Conservation (phyloP, 345 rosid species). For the Xanthoceras sorbifolium region DNA sequence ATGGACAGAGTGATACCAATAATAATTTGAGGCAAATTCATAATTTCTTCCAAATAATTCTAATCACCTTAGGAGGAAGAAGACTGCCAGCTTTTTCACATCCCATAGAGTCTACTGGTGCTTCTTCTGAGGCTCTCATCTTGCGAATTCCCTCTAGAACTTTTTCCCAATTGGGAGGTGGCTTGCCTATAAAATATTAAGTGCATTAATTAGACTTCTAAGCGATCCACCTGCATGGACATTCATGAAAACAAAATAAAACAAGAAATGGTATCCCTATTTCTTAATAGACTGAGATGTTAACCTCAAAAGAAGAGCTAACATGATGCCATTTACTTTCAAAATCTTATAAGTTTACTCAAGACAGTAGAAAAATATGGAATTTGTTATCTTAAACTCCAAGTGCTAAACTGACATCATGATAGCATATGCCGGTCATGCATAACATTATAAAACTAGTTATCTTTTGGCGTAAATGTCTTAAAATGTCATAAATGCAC, state of each 20-base stretch:
- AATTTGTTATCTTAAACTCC: background rate
- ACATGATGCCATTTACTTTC: background rate
- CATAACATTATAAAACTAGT: background rate
- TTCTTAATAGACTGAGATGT: background rate
- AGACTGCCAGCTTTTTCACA: slow-evolving; percentile 71
- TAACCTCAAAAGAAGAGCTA: background rate
- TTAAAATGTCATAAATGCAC: background rate
- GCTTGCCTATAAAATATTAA: slow-evolving; percentile 35
- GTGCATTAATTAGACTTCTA: background rate
- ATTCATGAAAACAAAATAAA: background rate
- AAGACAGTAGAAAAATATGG: background rate
- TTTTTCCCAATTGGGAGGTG: slow-evolving; percentile 63
- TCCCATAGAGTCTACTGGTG: slow-evolving; percentile 81
- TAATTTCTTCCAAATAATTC: background rate
- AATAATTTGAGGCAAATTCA: background rate
- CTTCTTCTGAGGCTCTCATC: slow-evolving; percentile 70
- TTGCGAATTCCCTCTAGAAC: slow-evolving; percentile 63
- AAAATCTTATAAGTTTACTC: background rate
- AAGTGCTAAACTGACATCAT: background rate
- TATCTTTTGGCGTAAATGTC: background rate
- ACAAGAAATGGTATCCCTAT: background rate
- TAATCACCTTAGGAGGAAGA: slow-evolving; percentile 67
- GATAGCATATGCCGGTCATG: background rate
- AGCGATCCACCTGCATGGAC: background rate
- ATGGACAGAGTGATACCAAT: background rate